Percentiles rank a stretch among this genome's conserved stretches.
These are phyloP conservation scores for Fusarium sambucinum DNA, from an alignment of 2,329 filamentous ascomycete species.

Conservation along the genomic window DNA sequence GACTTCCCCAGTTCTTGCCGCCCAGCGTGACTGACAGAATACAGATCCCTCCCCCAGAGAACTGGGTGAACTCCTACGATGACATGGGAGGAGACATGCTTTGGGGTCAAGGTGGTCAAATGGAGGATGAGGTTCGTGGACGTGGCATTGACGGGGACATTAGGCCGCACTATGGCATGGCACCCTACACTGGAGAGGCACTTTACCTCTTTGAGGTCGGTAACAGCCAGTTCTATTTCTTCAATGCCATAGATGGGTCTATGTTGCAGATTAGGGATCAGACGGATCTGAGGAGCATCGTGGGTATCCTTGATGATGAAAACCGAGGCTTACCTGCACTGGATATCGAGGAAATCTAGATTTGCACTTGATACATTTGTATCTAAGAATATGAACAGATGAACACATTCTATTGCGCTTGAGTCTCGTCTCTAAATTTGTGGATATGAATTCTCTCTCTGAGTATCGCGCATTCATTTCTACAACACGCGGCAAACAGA, in stretches of 20 bases:
- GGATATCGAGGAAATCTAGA: background rate
- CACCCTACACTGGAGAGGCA: background rate
- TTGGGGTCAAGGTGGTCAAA: background rate
- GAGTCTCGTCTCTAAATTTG: background rate
- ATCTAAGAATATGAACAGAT: background rate
- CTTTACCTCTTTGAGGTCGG: background rate
- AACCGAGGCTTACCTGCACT: background rate
- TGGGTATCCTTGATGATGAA: background rate
- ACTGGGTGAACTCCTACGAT: background rate
- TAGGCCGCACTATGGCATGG: background rate
- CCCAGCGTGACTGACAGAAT: background rate
- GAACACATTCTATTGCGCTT: rapidly evolving
- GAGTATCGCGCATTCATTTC: background rate
- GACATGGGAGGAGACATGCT: background rate
- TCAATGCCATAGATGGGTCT: background rate
- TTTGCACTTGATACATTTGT: background rate
- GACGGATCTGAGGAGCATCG: background rate
- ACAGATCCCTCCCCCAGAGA: background rate
- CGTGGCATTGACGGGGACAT: background rate
- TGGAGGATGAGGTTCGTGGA: background rate
- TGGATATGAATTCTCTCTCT: background rate
- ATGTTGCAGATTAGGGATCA: background rate
- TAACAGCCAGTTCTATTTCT: background rate
- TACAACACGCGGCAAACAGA: background rate
- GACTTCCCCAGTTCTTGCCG: background rate